These are phyloP conservation scores for Camellia japonica DNA, from an alignment of 148 eudicot genomes.

Conservation along the genomic window DNA sequence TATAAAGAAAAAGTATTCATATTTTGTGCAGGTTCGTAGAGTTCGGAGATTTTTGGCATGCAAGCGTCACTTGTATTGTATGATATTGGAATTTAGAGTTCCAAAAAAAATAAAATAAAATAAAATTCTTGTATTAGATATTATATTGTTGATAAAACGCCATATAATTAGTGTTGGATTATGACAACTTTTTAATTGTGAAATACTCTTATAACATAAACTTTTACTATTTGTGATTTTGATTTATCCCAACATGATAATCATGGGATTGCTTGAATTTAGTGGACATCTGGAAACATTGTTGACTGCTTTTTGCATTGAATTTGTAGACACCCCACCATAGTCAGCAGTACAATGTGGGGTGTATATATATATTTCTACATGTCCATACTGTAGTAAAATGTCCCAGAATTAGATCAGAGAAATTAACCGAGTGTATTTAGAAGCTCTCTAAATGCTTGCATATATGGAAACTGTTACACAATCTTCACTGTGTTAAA, in stretches of 20 bases:
- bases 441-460: too few relatives aligned
- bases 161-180: not conserved
- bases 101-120: not conserved
- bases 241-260: not conserved
- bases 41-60: not conserved
- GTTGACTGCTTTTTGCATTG: too few relatives aligned
- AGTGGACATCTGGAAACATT: too few relatives aligned
- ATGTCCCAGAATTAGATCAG: too few relatives aligned
- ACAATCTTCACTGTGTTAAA: too few relatives aligned
- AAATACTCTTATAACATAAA: not conserved
- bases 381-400: too few relatives aligned
- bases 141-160: not conserved
- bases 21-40: constrained; percentile 24
- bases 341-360: too few relatives aligned
- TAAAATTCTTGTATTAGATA: not conserved
- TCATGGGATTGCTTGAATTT: too few relatives aligned
- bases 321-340: too few relatives aligned
- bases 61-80: not conserved
- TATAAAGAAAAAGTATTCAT: not conserved
- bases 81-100: not conserved
- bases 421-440: too few relatives aligned
- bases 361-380: too few relatives aligned
- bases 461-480: too few relatives aligned
- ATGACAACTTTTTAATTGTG: not conserved
- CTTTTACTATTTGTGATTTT: not conserved